A percentile compares a stretch with the other conserved stretches of the same genome.
phyloP scores from a whole-genome alignment of 345 rosid genomes.

The Populus ilicifolia region DNA sequence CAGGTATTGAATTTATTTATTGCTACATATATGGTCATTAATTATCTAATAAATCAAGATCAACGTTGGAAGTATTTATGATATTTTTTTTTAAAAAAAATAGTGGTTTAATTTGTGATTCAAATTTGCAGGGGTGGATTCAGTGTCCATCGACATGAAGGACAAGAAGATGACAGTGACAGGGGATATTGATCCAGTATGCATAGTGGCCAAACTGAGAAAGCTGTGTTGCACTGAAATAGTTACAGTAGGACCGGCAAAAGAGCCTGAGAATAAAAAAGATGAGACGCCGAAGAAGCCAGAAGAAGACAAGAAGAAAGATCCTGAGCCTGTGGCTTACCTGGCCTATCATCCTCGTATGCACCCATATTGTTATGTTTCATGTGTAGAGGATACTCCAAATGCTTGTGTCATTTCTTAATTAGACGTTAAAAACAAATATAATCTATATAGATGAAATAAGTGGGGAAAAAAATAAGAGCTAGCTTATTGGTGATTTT shows the following conservation, averaged over 20 bases:
- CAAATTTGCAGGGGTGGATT: slow-evolving; percentile 41
- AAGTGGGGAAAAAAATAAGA: no score
- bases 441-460: no score
- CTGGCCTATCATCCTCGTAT: no score
- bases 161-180: slow-evolving; percentile 54
- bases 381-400: no score
- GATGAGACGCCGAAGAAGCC: no score
- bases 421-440: background rate
- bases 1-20: slow-evolving; percentile 22
- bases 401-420: slow-evolving; percentile 32
- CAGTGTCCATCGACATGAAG: slow-evolving; percentile 52
- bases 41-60: background rate
- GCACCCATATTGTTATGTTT: no score
- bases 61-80: no score
- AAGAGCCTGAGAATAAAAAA: no score
- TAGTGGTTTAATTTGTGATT: background rate
- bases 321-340: no score
- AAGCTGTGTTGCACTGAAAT: slow-evolving; percentile 24
- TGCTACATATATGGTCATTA: background rate
- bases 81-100: accelerated
- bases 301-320: background rate
- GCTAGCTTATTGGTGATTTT: no score
- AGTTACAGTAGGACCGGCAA: slow-evolving; percentile 1
- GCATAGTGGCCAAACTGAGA: slow-evolving; percentile 43
- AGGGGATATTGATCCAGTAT: slow-evolving; percentile 50